These are phyloP conservation scores for Chytriomyces confervae DNA, from an alignment of 192 early-diverging fungal genomes.

Conservation along the genomic window DNA sequence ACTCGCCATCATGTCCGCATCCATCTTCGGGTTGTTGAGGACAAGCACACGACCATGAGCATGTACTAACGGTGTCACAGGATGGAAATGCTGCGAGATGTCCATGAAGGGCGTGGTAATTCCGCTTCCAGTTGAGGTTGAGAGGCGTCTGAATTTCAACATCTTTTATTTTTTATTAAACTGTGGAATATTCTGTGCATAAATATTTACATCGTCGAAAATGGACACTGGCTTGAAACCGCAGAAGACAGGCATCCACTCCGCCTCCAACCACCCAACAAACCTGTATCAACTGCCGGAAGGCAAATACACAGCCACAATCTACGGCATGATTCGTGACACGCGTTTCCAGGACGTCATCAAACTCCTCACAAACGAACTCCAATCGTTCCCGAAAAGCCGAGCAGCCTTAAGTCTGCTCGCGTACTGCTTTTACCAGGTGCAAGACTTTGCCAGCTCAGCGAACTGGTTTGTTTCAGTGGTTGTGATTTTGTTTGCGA, in stretches of 20 bases:
- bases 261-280: constrained; percentile 31
- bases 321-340: constrained; percentile 64
- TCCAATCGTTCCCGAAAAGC: constrained; percentile 49
- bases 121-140: background rate
- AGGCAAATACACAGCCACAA: constrained; percentile 63
- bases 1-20: background rate
- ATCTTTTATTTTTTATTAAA: too few relatives aligned
- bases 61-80: background rate
- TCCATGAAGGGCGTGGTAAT: background rate
- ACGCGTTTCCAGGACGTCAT: constrained; percentile 58
- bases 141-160: too few relatives aligned
- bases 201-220: background rate
- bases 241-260: background rate
- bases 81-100: background rate
- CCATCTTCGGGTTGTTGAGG: background rate
- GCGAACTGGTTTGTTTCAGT: constrained; percentile 49
- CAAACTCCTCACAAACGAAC: constrained; percentile 59
- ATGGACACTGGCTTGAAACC: constrained; percentile 33
- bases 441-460: constrained; percentile 59
- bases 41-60: constrained; percentile 11
- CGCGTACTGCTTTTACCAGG: constrained; percentile 63
- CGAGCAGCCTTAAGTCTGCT: constrained; percentile 60
- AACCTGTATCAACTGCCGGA: constrained; percentile 59
- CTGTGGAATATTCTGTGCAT: too few relatives aligned
- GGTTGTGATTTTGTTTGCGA: background rate